A percentile compares a stretch with the other conserved stretches of the same genome.
Conservation (phyloP, 257 asterid genomes). For the Apocynum venetum region DNA sequence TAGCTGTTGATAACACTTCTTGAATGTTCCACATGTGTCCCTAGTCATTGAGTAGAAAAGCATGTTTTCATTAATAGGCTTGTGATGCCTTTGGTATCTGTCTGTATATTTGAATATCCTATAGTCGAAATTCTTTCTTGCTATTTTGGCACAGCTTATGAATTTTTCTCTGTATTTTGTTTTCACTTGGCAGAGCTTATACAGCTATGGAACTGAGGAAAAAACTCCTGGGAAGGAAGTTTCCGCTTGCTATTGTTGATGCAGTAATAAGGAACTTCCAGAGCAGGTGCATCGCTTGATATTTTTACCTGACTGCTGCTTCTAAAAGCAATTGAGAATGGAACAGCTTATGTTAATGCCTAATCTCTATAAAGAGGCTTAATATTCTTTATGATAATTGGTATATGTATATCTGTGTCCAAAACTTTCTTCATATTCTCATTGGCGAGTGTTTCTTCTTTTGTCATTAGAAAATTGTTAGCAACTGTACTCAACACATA, state of each 20-base stretch:
- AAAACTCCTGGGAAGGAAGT: slow-evolving; percentile 58
- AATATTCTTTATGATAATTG: neutral
- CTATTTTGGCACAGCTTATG: slow-evolving; percentile 1
- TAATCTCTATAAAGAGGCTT: slow-evolving; percentile 5
- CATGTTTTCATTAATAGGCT: neutral
- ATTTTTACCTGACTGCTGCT: neutral
- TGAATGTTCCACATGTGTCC: neutral
- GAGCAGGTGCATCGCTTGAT: slow-evolving; percentile 44
- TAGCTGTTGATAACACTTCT: neutral
- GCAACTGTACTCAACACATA: slow-evolving; percentile 6
- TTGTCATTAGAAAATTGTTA: slow-evolving; percentile 6
- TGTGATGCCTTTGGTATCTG: neutral
- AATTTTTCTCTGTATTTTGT: slow-evolving; percentile 18
- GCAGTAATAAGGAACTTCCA: slow-evolving; percentile 62
- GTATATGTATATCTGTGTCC: neutral
- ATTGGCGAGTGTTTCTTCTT: neutral
- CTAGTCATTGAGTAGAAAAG: neutral
- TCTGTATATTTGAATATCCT: neutral
- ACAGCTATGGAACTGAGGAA: slow-evolving; percentile 75
- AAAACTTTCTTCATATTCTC: neutral
- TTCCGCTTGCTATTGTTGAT: slow-evolving; percentile 48
- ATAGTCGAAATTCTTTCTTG: neutral
- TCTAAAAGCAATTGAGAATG: neutral
- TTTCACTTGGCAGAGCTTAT: slow-evolving; percentile 55
- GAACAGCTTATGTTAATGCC: slow-evolving; percentile 1